These are phyloP conservation scores for Cyclotella atomus DNA, from an alignment of 108 stramenopile species.

Conservation along the genomic window DNA sequence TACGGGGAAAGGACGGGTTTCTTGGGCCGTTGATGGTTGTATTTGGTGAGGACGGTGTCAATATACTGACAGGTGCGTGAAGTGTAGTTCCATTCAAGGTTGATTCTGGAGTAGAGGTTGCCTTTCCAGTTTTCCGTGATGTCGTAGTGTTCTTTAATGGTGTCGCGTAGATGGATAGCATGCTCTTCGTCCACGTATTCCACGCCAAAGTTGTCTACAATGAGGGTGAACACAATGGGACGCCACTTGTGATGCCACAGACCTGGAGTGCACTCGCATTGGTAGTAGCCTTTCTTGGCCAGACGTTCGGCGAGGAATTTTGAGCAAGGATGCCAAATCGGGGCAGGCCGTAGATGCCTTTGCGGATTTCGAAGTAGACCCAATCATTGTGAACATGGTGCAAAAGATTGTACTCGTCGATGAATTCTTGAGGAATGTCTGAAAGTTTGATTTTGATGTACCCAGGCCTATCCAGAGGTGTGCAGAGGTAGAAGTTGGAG, in stretches of 20 bases:
- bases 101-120: conserved; percentile 33
- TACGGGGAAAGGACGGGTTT: conserved; percentile 40
- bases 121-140: conserved; percentile 37
- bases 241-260: conserved; percentile 40
- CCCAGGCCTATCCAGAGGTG: conserved; percentile 33
- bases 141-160: no score
- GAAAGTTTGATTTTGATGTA: conserved; percentile 44
- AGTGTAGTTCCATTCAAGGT: conserved; percentile 50
- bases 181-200: conserved; percentile 40
- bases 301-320: conserved; percentile 20
- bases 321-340: conserved; percentile 54
- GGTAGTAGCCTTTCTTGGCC: conserved; percentile 24
- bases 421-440: conserved; percentile 43
- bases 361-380: conserved; percentile 33
- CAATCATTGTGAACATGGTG: no score
- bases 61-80: conserved; percentile 40
- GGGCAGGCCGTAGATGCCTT: conserved; percentile 55
- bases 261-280: background rate
- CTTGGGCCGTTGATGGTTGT: conserved; percentile 40
- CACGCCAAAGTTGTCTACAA: conserved; percentile 67
- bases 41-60: conserved; percentile 28
- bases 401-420: conserved; percentile 43
- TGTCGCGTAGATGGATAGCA: conserved; percentile 43
- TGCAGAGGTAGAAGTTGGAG: conserved; percentile 56
- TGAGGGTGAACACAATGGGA: conserved; percentile 45